A percentile compares a stretch with the other conserved stretches of the same genome.
phyloP scores from a whole-genome alignment of 163 green algal genomes.

The Prototheca cutis region DNA sequence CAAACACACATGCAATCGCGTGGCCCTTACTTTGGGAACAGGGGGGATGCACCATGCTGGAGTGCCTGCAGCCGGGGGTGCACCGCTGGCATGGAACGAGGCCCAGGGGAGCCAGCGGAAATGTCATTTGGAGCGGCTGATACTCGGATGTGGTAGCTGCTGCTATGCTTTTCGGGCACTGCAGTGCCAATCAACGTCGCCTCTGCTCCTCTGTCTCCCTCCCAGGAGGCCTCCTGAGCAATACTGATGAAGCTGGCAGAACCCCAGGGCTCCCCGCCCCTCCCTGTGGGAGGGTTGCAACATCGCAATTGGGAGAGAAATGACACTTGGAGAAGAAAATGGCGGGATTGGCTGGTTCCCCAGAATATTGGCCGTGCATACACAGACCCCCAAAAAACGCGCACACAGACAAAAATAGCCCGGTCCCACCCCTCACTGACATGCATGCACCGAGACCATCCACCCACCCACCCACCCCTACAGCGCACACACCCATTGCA shows the following conservation, averaged over 20 bases:
- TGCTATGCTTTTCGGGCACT: not conserved
- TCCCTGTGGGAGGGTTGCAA: constrained; percentile 8
- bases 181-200: not conserved
- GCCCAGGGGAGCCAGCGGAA: too few relatives aligned
- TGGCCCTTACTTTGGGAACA: not conserved
- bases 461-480: too few relatives aligned
- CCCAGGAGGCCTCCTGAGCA: constrained; percentile 4
- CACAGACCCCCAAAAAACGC: too few relatives aligned
- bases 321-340: not conserved
- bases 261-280: constrained; percentile 16
- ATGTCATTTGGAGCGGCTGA: too few relatives aligned
- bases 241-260: constrained; percentile 8
- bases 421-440: not conserved
- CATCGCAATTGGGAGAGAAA: too few relatives aligned
- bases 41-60: not conserved
- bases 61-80: not conserved
- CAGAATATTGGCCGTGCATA: not conserved
- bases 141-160: not conserved
- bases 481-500: too few relatives aligned
- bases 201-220: not conserved
- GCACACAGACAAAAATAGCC: too few relatives aligned
- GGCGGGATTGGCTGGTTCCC: not conserved
- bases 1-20: too few relatives aligned
- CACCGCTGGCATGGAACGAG: not conserved
- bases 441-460: not conserved